Percentiles rank a stretch among this genome's conserved stretches.
Conservation (phyloP, 495 filamentous ascomycete genomes). For the Lophiostoma macrostomum region DNA sequence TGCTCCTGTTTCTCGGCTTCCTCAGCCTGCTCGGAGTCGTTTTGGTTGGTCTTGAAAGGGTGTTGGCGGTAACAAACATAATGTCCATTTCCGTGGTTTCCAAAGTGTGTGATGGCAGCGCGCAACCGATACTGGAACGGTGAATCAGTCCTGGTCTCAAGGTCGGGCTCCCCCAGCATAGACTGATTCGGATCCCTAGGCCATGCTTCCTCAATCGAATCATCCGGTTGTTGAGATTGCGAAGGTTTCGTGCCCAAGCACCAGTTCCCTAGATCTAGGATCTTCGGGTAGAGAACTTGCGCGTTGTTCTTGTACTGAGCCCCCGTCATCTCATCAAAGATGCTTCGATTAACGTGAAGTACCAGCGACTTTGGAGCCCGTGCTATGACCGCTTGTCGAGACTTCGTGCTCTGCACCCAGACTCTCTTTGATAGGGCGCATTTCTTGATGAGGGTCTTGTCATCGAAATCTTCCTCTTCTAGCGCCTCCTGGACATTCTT, state of each 20-base stretch:
- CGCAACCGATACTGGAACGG: slow-evolving; percentile 65
- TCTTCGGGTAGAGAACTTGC: slow-evolving; percentile 67
- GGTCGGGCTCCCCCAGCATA: slow-evolving; percentile 52
- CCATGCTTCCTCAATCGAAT: slow-evolving; percentile 61
- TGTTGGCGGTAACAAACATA: slow-evolving; percentile 86
- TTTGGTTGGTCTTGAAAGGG: slow-evolving; percentile 39
- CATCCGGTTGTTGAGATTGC: slow-evolving; percentile 19
- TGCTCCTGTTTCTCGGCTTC: no score
- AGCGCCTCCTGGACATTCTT: slow-evolving; percentile 64
- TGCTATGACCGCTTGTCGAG: slow-evolving; percentile 81
- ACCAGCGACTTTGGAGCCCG: slow-evolving; percentile 74
- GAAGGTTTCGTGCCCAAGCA: slow-evolving; percentile 48
- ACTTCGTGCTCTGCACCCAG: slow-evolving; percentile 71
- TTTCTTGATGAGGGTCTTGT: slow-evolving; percentile 66
- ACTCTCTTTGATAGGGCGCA: slow-evolving; percentile 71
- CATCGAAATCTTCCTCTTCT: slow-evolving; percentile 75
- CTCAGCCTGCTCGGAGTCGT: slow-evolving; percentile 6
- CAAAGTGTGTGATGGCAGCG: slow-evolving; percentile 84
- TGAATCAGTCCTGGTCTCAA: slow-evolving; percentile 1
- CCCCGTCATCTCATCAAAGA: slow-evolving; percentile 80
- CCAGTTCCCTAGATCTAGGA: slow-evolving; percentile 74
- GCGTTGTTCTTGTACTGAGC: slow-evolving; percentile 79
- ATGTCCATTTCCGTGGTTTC: slow-evolving; percentile 90
- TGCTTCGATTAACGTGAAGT: slow-evolving; percentile 85
- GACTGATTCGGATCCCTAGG: slow-evolving; percentile 59